These are phyloP conservation scores for Zymoseptoria tritici DNA, from an alignment of 2,329 filamentous ascomycete species.

Conservation along the genomic window DNA sequence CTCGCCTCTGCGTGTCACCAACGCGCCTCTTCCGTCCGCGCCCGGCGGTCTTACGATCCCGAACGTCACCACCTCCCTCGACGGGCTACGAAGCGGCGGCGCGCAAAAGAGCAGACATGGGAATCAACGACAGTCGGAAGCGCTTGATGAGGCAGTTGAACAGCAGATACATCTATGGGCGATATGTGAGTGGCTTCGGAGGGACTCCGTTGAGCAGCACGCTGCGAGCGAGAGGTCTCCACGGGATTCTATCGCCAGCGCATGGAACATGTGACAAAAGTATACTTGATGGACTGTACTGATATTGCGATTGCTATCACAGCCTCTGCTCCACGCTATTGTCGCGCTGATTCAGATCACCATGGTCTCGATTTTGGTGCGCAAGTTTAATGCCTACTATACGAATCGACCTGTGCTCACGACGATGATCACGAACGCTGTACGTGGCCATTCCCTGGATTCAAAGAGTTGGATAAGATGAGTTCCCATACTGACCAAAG, in stretches of 20 bases:
- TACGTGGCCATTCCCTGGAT: conserved; percentile 37
- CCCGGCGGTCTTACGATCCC: not conserved
- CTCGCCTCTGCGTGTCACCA: not conserved
- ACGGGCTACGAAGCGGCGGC: not conserved
- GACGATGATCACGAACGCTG: conserved; percentile 97
- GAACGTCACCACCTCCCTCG: not conserved
- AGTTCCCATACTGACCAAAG: conserved; percentile 7
- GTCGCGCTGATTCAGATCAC: conserved; percentile 85
- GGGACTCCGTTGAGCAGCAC: not conserved
- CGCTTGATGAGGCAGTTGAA: conserved; percentile 60
- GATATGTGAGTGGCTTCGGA: conserved; percentile 53
- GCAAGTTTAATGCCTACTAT: conserved; percentile 93
- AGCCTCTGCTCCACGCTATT: conserved; percentile 83
- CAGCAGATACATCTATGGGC: conserved; percentile 65
- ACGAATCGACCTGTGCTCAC: conserved; percentile 90
- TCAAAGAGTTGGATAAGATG: no score
- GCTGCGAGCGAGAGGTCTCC: not conserved
- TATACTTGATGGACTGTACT: not conserved
- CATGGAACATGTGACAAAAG: not conserved
- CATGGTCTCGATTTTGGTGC: conserved; percentile 70
- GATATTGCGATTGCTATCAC: conserved; percentile 9
- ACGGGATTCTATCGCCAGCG: not conserved
- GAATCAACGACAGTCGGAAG: conserved; percentile 34
- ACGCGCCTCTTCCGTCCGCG: not conserved
- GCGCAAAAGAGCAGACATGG: conserved; percentile 29